Evolutionary conservation across 2,329 filamentous ascomycete genomes (phyloP), one percentile per base, ranked within the genome.

Genomic region (Dactylellina leptospora): DNA sequence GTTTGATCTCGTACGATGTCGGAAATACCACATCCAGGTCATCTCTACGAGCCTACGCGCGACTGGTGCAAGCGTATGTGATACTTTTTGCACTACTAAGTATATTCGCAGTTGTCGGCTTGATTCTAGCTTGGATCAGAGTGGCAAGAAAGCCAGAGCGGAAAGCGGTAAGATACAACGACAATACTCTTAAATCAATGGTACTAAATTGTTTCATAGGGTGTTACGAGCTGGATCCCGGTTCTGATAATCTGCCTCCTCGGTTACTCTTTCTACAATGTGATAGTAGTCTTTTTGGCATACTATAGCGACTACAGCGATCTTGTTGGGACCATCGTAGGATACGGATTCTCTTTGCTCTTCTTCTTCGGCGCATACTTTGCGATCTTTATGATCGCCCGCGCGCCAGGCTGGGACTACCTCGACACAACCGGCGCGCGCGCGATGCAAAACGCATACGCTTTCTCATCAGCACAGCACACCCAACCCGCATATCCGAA

Each of bases 341-440:
- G 59, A 22, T 59, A 59, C 38, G 51, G 38, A n/a, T 23, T 72
- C 8, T 33, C 51, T 6, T n/a, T 48, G 4, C 45, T 72, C 20
- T 63, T 45, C 11, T 72, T 64, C 47, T 72, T 63, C 30, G 45
- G 44, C n/a, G 47, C 38, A 23, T 72, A 38, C 28, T 64, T 72
- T 25, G 33, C 59, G 1, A 48, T 72, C 4, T 72, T 72, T 33
- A 64, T 72, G 59, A 50, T 72, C 18, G 25, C 68, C 13, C 59
- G 68, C 40, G 53, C 36, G 10, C 23, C 42, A 5, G 59, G 51
- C 28, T 72, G 68, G 68, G 68, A 72, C 11, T 71, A 48, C 42
- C 58, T 61, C 20, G 59, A 64, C 58, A 16, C 16, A 5, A 11
- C 13, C 30, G 28, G 18, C n/a, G 11, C 30, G 27, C 9, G 18